Evolutionary conservation across 225 moss, liverwort and hornwort genomes (phyloP), one percentile per base, ranked within the genome.

Genomic region (Pseudoscleropodium purum): DNA sequence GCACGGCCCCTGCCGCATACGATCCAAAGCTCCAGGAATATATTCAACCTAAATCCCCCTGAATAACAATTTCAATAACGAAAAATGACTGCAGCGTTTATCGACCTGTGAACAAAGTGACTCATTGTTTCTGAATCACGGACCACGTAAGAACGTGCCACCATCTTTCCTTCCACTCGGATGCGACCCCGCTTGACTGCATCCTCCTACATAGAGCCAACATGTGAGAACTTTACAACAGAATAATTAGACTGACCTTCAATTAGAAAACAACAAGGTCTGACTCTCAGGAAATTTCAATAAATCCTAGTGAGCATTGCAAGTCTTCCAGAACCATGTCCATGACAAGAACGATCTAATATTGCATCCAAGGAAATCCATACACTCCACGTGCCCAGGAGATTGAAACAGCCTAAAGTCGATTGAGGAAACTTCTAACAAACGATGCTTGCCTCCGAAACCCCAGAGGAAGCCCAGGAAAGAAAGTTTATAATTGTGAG

Each of bases 21-120:
- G 64, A 85, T 72, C 63, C 70, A 91, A 64, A 63, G 54, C 54
- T 61, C 66, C 79, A 82, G 49, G 59, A 66, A 62, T 84, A 57
- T 45, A 91, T 66, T 89, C 83, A 62, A 85, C 63, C 79, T 43
- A 79, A 84, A 79, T 18, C 20, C 84, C 57, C 65, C 72, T 14
- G 41, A 76, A 81, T 88, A 88, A 26, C 41, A 37, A 80, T 60
- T 67, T 80, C 86, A 79, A 73, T 45, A 73, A 85, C 31, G n/a
- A 86, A 87, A 73, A 64, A 52, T 61, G 66, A 83, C 37, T 68
- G 45, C 65, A 81, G 86, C 37, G 33, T 45, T 74, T 49, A 61
- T 66, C 47, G 88, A 97, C 98, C 98, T 96, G 91, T 99, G 99
- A 73, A 99, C 94, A 91, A 96, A 99, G 88, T 99, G 99, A 91